phyloP scores from a whole-genome alignment of 371 early-diverging fungal genomes.

The Basidiobolus meristosporus region DNA sequence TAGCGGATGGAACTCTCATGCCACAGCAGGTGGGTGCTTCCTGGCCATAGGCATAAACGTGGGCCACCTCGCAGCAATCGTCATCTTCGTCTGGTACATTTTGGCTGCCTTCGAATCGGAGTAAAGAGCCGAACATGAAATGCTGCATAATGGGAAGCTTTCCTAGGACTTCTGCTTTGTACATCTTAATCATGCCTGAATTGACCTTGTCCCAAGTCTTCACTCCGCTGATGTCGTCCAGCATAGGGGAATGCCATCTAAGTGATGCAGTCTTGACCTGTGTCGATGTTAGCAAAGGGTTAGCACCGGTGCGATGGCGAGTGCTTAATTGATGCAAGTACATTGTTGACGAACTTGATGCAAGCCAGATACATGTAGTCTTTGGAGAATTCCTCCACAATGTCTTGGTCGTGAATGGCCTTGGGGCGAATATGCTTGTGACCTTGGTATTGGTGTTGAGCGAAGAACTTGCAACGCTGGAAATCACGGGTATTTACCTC shows the following conservation, averaged over 20 bases:
- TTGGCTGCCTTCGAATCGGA: slow-evolving; percentile 30
- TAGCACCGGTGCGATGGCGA: neutral
- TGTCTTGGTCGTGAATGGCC: slow-evolving; percentile 64
- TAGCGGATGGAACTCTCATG: slow-evolving; percentile 83
- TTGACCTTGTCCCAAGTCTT: slow-evolving; percentile 88
- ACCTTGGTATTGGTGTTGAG: too few relatives aligned
- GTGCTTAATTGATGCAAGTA: slow-evolving; percentile 9
- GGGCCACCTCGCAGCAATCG: slow-evolving; percentile 30
- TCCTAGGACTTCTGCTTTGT: slow-evolving; percentile 85
- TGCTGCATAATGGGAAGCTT: slow-evolving; percentile 98
- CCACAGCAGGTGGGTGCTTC: slow-evolving; percentile 88
- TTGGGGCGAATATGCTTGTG: slow-evolving; percentile 72
- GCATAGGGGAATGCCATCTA: slow-evolving; percentile 86
- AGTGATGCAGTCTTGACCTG: slow-evolving; percentile 31
- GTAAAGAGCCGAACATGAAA: slow-evolving; percentile 77
- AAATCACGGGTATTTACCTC: slow-evolving; percentile 16
- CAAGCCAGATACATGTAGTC: slow-evolving; percentile 89
- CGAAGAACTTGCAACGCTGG: too few relatives aligned
- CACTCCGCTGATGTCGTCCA: slow-evolving; percentile 88
- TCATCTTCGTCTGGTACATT: slow-evolving; percentile 13
- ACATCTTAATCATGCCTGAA: slow-evolving; percentile 95
- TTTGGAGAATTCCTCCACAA: slow-evolving; percentile 59
- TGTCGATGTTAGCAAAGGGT: neutral
- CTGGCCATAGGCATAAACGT: slow-evolving; percentile 83
- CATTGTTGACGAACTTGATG: slow-evolving; percentile 70